phyloP scores from a whole-genome alignment of 2,329 filamentous ascomycete genomes.

The Claviceps sp. region DNA sequence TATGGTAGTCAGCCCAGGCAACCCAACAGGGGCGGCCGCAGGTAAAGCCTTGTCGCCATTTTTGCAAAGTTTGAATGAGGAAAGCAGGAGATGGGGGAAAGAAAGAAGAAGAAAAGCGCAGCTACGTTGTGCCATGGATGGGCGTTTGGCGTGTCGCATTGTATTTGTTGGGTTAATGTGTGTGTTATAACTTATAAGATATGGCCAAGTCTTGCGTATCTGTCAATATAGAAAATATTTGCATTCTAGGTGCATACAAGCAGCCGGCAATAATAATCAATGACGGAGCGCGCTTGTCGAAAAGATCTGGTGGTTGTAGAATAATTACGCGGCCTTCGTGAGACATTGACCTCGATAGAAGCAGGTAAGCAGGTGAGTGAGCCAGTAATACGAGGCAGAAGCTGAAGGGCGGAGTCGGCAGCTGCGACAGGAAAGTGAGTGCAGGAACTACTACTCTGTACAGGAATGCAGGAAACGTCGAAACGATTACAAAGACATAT shows the following conservation, averaged over 20 bases:
- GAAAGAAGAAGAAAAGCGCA: neutral
- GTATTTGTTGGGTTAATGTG: neutral
- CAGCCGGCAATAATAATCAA: neutral
- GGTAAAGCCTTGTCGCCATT: neutral
- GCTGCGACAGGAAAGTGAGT: neutral
- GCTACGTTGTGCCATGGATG: neutral
- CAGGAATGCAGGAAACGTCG: neutral
- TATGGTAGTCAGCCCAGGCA: conserved; percentile 73
- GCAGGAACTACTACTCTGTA: neutral
- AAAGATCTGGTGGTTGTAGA: too few relatives aligned
- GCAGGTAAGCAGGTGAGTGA: neutral
- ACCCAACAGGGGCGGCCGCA: conserved; percentile 12
- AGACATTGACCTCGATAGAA: neutral
- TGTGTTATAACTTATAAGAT: neutral
- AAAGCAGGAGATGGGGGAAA: neutral
- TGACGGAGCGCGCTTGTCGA: too few relatives aligned
- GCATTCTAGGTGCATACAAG: neutral
- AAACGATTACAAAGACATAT: too few relatives aligned
- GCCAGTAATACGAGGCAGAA: neutral
- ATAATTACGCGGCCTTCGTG: too few relatives aligned
- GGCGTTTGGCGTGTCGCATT: conserved; percentile 3
- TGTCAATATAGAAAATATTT: neutral
- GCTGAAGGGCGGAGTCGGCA: neutral
- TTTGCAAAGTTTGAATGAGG: neutral
- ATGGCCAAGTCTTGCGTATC: neutral